Evolutionary conservation across 2,329 filamentous ascomycete genomes (phyloP), one percentile per base, ranked within the genome.

Genomic region (Pseudogymnoascus sp.): DNA sequence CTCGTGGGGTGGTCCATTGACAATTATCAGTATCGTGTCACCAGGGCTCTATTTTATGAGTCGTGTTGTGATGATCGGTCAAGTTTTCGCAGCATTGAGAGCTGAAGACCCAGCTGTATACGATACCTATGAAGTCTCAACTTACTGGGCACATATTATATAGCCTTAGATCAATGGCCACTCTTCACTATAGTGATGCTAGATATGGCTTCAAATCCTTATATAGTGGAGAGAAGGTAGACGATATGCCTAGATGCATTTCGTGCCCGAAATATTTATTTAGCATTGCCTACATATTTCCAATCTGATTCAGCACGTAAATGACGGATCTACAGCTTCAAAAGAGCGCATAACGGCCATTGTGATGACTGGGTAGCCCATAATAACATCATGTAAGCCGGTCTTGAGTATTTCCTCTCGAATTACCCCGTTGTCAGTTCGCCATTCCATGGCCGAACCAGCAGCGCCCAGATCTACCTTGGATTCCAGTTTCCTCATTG

Each of bases 341-440:
- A 84, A 81, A 0, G 77, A 77, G 6, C 75, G 73, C 66, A 78
- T 74, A 7, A 84, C 73, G 2, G 82, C 81, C 62, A 81, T 67
- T 39, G 77, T 79, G 0, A 83, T 75, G 4, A 81, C 73, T 0
- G 81, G 80, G 68, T 83, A 81, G 3, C 78, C 78, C 82, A 85
- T 85, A 57, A 83, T 77, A 35, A 77, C 74, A 70, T 86, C 83
- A 61, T 86, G 82, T 14, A 83, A 68, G 0, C 82, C 82, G 65
- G 79, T 78, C 68, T 81, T 81, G 4, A 82, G 62, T 6, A 86
- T 80, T 58, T 84, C 76, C 66, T 84, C 77, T 59, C 78, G 72
- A n/a, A 86, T 74, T 0, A 79, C 60, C 1, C 82, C 83, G 33
- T 74, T 74, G 8, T 70, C 63, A 0, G 78, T 79, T 50, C 65